Percentiles rank a stretch among this genome's conserved stretches.
These are phyloP conservation scores for Paramecium biaurelia DNA, from an alignment of 73 alveolate genomes.

Conservation along the genomic window DNA sequence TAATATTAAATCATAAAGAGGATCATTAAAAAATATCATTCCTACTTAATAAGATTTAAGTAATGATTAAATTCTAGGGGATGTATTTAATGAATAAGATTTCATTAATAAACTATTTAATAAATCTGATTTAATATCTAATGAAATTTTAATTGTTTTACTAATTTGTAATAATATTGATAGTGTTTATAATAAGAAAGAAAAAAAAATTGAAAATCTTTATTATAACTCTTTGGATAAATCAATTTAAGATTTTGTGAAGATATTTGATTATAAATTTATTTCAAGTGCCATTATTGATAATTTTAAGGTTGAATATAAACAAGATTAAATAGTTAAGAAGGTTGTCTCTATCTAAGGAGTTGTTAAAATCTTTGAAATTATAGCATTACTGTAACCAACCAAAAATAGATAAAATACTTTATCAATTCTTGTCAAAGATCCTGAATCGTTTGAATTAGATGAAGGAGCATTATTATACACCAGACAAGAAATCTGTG, in stretches of 20 bases:
- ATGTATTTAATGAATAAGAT: background rate
- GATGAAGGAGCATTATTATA: constrained; percentile 44
- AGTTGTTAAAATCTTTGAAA: background rate
- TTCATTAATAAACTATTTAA: background rate
- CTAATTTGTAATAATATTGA: background rate
- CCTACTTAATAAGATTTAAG: background rate
- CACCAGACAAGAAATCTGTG: background rate
- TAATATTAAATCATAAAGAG: background rate
- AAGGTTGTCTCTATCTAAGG: background rate
- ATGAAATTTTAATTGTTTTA: background rate
- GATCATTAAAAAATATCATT: background rate
- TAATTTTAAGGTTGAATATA: background rate
- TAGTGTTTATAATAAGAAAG: background rate
- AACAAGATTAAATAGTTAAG: background rate
- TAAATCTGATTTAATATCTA: background rate
- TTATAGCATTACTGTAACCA: background rate
- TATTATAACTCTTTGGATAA: background rate
- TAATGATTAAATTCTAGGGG: background rate
- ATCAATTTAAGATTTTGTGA: background rate
- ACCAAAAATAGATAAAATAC: background rate
- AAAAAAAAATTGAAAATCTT: background rate
- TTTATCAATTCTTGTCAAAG: background rate
- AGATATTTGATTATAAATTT: background rate
- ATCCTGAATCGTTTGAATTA: constrained; percentile 16
- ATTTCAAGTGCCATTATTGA: background rate